Evolutionary conservation across 2,329 filamentous ascomycete genomes (phyloP).

Genomic region (Fusarium paranaense): DNA sequence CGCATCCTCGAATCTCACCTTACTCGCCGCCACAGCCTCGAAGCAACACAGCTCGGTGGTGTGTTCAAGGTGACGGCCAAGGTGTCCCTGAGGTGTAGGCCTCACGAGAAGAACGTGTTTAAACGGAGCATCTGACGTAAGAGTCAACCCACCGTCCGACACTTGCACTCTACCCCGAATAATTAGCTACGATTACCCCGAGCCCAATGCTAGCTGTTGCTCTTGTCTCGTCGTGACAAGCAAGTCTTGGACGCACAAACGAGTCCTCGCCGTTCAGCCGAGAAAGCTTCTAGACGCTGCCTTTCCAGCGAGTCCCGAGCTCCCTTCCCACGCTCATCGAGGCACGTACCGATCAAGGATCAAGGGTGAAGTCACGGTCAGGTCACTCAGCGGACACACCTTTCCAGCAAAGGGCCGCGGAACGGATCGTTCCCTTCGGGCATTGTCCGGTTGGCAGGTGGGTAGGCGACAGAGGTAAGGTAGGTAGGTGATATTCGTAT

Average conservation of each 20-base stretch:
- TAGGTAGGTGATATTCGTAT: constrained; percentile 13
- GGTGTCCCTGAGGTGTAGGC: constrained; percentile 3
- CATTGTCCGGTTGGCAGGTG: constrained; percentile 14
- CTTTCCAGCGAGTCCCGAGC: neutral
- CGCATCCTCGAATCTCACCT: constrained; percentile 4
- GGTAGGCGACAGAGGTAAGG: constrained; percentile 9
- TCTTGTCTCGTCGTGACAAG: neutral
- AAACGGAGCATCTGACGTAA: constrained; percentile 34
- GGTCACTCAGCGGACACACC: constrained; percentile 3
- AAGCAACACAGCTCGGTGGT: neutral
- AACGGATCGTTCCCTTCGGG: constrained; percentile 22
- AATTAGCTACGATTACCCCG: constrained; percentile 6
- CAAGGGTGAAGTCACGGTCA: constrained; percentile 12
- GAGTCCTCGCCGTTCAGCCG: constrained; percentile 2
- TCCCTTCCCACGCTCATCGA: neutral
- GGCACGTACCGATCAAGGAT: neutral
- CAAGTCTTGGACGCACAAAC: neutral
- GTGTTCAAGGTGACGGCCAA: constrained; percentile 8
- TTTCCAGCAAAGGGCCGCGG: neutral
- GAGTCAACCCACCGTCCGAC: constrained; percentile 22
- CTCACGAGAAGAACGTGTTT: constrained; percentile 28
- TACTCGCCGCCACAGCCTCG: neutral
- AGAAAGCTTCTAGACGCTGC: neutral
- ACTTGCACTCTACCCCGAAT: constrained; percentile 13
- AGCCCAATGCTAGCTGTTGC: neutral